Conservation (phyloP, 2,329 filamentous ascomycete species). For the Colletotrichum paranaense region DNA sequence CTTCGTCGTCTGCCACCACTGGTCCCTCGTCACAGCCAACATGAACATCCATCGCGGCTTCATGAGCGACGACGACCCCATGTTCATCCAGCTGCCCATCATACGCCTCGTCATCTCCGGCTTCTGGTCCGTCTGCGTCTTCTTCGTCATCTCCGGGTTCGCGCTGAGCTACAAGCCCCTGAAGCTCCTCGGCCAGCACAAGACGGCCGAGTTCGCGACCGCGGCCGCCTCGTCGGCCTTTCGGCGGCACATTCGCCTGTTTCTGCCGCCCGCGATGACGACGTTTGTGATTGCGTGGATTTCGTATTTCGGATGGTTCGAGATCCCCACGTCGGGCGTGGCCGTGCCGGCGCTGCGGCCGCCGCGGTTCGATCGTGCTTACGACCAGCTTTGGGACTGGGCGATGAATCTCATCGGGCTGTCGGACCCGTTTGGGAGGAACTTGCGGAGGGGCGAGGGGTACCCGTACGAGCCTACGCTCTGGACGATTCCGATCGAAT, state of each 20-base stretch:
- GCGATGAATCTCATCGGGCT: conserved; percentile 57
- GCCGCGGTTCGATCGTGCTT: conserved; percentile 40
- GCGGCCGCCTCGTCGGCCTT: conserved; percentile 63
- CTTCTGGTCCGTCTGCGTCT: conserved; percentile 67
- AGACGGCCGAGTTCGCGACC: conserved; percentile 51
- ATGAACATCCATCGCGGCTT: conserved; percentile 17
- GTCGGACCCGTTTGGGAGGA: conserved; percentile 62
- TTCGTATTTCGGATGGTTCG: conserved; percentile 52
- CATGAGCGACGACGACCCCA: conserved; percentile 50
- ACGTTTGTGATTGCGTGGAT: conserved; percentile 60
- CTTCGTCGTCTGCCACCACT: conserved; percentile 73
- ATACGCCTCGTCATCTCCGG: conserved; percentile 65
- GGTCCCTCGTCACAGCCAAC: conserved; percentile 13
- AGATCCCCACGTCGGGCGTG: background rate
- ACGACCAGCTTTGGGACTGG: conserved; percentile 60
- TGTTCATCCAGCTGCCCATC: conserved; percentile 63
- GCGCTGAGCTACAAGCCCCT: conserved; percentile 66
- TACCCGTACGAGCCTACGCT: conserved; percentile 65
- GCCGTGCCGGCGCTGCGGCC: background rate
- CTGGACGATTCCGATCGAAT: conserved; percentile 73
- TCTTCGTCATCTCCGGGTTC: conserved; percentile 73
- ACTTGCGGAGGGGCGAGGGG: conserved; percentile 35
- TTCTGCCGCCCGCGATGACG: conserved; percentile 60
- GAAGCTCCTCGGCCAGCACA: conserved; percentile 53
- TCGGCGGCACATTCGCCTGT: conserved; percentile 62